These are phyloP conservation scores for Populus tomentosa DNA, from an alignment of 441 rosid species.

Conservation along the genomic window DNA sequence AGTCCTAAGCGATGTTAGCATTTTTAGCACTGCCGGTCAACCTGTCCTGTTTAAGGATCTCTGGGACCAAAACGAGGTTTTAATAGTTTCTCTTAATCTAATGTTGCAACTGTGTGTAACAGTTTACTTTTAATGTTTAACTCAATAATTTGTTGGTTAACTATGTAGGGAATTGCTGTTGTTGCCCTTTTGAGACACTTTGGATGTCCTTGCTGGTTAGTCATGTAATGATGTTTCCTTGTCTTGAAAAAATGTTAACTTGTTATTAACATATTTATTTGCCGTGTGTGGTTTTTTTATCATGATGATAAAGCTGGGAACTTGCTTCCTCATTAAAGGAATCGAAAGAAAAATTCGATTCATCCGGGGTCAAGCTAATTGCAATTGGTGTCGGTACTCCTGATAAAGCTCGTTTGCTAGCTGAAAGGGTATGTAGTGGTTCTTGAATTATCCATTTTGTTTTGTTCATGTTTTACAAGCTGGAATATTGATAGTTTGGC, in stretches of 20 bases:
- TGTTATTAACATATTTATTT: too few relatives aligned
- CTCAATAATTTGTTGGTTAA: neutral
- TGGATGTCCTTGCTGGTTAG: slow-evolving; percentile 79
- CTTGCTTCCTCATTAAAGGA: slow-evolving; percentile 61
- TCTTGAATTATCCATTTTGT: neutral
- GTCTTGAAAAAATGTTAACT: too few relatives aligned
- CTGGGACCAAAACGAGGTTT: slow-evolving; percentile 73
- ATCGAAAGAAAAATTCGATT: slow-evolving; percentile 57
- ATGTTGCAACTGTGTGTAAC: neutral
- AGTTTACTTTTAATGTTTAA: neutral
- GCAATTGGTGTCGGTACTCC: slow-evolving; percentile 88
- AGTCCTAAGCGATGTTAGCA: slow-evolving; percentile 49
- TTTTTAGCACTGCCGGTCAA: slow-evolving; percentile 59
- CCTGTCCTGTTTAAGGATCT: slow-evolving; percentile 58
- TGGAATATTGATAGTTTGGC: neutral
- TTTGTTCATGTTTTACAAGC: neutral
- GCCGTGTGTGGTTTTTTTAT: slow-evolving; percentile 1
- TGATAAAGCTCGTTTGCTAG: slow-evolving; percentile 65
- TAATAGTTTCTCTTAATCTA: too few relatives aligned
- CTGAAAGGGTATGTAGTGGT: slow-evolving; percentile 44
- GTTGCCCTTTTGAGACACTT: slow-evolving; percentile 66
- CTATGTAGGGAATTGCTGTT: neutral
- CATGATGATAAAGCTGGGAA: slow-evolving; percentile 54
- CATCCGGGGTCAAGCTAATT: slow-evolving; percentile 72
- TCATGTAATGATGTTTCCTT: neutral